Evolutionary conservation across 768 basidiomycete species (phyloP), one percentile per base, ranked within the genome.

Genomic region (Suillus placidus): DNA sequence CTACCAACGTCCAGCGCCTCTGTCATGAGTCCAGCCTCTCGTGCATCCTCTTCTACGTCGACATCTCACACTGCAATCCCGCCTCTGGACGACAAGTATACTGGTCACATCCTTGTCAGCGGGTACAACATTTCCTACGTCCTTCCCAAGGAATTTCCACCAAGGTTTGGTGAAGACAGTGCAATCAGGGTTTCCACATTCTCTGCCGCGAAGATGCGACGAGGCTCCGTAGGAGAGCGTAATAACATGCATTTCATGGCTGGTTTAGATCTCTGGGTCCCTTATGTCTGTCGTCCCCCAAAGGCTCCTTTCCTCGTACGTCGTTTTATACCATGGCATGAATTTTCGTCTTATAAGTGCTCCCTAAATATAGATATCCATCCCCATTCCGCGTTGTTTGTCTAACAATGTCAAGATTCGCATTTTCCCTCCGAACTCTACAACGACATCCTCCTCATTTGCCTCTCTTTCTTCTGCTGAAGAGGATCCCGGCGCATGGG

Each of bases 401-500:
- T 89, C 89, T 64, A 94, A 94, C 68, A 84, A 85, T 66, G 84
- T 94, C 69, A 88, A 84, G 70, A 79, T 94, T 43, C 87, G 88
- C 63, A 91, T 94, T 73, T 89, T 91, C 68, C 86, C 90, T 23
- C 90, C 89, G 6, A 78, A 76, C 6, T 74, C 80, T 32, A 70
- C 84, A 20, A 83, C 84, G 20, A 74, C 85, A 9, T 76, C 82
- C 16, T 73, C 82, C n/a, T 93, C 91, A 2, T 82, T 88, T 69
- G 90, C 90, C 30, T 93, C 91, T 1, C 78, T 93, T 49, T 92
- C 91, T 9, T 92, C 92, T 6, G 81, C 87, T 12, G 92, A 92
- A 66, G 89, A 90, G 51, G 91, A 92, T 58, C 79, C 78, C 9
- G 81, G 81, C 37, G 75, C 86, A 51, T 94, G 92, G 92, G 91